Base-by-base conservation (phyloP, 2,329 filamentous ascomycete genomes). In the Xylogone sp. region DNA sequence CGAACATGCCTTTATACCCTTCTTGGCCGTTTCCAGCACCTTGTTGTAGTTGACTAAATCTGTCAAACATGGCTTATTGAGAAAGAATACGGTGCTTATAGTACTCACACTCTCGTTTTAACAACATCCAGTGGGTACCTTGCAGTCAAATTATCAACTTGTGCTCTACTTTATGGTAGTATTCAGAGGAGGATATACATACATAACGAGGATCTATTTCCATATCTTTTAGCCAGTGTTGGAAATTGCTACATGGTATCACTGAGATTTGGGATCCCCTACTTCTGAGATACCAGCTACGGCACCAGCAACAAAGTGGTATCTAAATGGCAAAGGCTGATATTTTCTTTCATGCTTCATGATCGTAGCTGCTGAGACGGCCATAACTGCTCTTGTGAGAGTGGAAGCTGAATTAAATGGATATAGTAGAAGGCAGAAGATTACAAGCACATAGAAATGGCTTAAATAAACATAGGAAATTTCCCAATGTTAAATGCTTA, bases 61-160 rank as follows among this genome's bases (percentile, higher is more conserved):
- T n/a, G 10, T 16, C 8, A 64, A 53, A 49, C 31, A 45, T 43
- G 44, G 53, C 18, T 5, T 7, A 18, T 39, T 39, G 4, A 5
- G 34, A 16, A 39, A 39, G 24, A 27, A 10, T 6, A 27, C 5
- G 24, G 24, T 27, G n/a, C 8, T 18, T n/a, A n/a, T n/a, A n/a
- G 5, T 58, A 70, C 84, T 79, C 82, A 92, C 87, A 94, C 87
- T 85, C 91, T 81, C 59, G 92, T 97, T 82, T 97, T 97, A 72
- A 96, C 89, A 53, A 97, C 92, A 69, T 97, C 93, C 71, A 97
- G 78, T 62, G 93, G 93, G 77, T 97, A 97, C 92, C 90, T 96
- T 69, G 62, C 66, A 64, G 21, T 60, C 53, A 54, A 18, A 39
- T 39, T 43, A 19, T 53, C 42, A 54, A 34, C 29, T 50, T 34